Evolutionary conservation across 345 rosid species (phyloP), one percentile per base, ranked within the genome.

Genomic region (Tarenaya hassleriana): DNA sequence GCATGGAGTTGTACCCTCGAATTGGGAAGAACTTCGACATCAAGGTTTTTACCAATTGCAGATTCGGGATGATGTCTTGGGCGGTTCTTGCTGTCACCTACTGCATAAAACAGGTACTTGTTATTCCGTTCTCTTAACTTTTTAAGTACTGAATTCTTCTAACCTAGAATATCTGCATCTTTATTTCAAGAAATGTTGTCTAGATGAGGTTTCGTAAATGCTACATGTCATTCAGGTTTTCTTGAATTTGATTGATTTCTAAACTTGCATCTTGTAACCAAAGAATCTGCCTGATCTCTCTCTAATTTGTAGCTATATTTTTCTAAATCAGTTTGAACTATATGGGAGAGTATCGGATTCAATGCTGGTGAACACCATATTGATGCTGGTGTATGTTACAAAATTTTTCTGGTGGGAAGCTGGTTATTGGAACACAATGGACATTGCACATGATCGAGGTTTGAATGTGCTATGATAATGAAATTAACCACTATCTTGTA

Each of bases 361-460:
- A 49, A 85, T 92, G 89, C 74, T 88, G 56, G 97, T 92, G 53
- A 92, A 86, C 74, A 92, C 99, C 41, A 68, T 76, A 68, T 61
- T 92, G 74, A 85, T 83, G 95, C 69, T 88, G 66, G 77, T 80
- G 53, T 92, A 88, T 61, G 85, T 88, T 56, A 77, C 99, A 47
- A 92, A 86, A 53, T 92, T 92, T 67, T 92, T 85, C 68, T 88
- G 94, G 97, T 92, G 99, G 99, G 99, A 92, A 78, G 90, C 91
- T 64, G 99, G 99, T 50, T 92, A 88, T 61, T 88, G 91, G 97
- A 88, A 64, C 78, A 83, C 95, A 49, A 92, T 92, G 99, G 99
- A 92, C 56, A 88, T 92, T 40, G 99, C 99, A 13, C 99, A 92
- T 51, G 97, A 92, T 72, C 79, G 95, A 85, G 99, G 99, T 92